Evolutionary conservation across 2,329 filamentous ascomycete species (phyloP).

Genomic region (Lecanosticta acicola): DNA sequence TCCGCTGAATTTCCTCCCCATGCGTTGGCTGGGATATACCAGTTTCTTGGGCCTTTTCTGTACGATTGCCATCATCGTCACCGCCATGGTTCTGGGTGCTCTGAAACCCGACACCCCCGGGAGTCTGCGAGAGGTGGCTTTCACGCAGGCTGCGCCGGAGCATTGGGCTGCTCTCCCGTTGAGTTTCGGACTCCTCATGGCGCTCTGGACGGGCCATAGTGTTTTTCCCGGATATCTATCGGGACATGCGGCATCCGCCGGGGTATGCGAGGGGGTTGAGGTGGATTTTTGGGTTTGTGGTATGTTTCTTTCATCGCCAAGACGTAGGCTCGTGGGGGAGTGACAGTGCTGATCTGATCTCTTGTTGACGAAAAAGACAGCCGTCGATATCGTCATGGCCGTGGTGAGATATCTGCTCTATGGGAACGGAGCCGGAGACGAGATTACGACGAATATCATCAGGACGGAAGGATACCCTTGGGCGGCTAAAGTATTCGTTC

Average conservation of each 20-base stretch:
- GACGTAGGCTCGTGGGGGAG: too few relatives aligned
- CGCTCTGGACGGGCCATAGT: background rate
- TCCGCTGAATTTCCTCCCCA: background rate
- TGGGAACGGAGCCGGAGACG: background rate
- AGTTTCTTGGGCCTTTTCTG: constrained; percentile 1
- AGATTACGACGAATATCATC: background rate
- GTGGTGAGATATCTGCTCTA: background rate
- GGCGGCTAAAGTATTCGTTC: background rate
- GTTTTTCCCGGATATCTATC: constrained; percentile 2
- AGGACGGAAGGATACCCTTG: background rate
- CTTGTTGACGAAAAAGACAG: too few relatives aligned
- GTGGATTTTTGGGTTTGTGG: background rate
- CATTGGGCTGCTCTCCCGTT: background rate
- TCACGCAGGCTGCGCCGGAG: background rate
- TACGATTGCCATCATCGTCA: background rate
- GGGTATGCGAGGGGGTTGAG: background rate
- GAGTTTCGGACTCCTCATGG: constrained; percentile 1
- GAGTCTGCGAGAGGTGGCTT: background rate
- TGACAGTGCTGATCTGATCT: too few relatives aligned
- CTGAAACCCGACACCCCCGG: background rate
- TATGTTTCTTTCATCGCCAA: too few relatives aligned
- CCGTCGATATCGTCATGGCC: background rate
- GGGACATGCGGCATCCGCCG: background rate
- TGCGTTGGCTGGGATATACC: constrained; percentile 1
- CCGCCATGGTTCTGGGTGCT: background rate